phyloP scores from a whole-genome alignment of 768 basidiomycete genomes.

The Astraeus odoratus region DNA sequence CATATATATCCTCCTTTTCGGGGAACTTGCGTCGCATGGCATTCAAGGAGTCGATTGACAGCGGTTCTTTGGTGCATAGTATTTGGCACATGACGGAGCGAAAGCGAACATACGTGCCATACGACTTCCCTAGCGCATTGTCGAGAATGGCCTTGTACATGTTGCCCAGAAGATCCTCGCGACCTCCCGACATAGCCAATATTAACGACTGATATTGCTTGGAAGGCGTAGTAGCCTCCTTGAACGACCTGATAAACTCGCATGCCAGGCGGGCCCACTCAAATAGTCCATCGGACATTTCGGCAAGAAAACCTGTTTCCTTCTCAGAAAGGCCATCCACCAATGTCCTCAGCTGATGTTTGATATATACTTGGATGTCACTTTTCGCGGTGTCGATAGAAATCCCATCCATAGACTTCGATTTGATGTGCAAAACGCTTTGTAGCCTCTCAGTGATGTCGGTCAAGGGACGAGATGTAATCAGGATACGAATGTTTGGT shows the following conservation, averaged over 20 bases:
- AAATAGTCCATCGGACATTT: not conserved
- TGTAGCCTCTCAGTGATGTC: not conserved
- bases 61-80: too few species aligned
- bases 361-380: not conserved
- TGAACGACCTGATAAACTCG: not conserved
- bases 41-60: not conserved
- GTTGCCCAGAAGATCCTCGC: not conserved
- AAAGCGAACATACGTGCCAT: not conserved
- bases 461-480: not conserved
- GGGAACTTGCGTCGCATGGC: not conserved
- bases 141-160: not conserved
- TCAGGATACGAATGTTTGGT: not conserved
- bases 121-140: not conserved
- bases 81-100: not conserved
- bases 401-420: not conserved
- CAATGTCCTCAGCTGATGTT: not conserved
- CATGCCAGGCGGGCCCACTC: constrained; percentile 1
- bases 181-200: not conserved
- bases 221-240: not conserved
- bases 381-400: not conserved
- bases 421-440: not conserved
- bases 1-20: not conserved
- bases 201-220: not conserved
- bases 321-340: not conserved
- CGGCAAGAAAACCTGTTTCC: constrained; percentile 7